Conservation (phyloP, 495 filamentous ascomycete genomes). For the Mytilinidion resinicola region DNA sequence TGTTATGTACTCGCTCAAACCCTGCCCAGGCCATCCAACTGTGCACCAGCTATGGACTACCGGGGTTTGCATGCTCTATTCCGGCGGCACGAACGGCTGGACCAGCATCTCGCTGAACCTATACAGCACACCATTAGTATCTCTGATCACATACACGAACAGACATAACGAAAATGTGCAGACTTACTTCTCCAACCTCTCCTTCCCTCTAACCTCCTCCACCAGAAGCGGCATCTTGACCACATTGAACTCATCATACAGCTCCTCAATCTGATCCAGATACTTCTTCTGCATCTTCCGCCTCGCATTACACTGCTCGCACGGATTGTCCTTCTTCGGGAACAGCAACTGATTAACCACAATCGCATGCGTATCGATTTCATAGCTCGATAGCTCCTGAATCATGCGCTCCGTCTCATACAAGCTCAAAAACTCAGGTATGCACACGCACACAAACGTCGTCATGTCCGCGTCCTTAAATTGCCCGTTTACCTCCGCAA, state of each 20-base stretch:
- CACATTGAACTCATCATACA: slow-evolving; percentile 99
- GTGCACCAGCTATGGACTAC: neutral
- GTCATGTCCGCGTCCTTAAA: slow-evolving; percentile 96
- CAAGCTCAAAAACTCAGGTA: slow-evolving; percentile 91
- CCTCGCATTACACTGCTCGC: slow-evolving; percentile 91
- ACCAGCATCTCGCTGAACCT: slow-evolving; percentile 91
- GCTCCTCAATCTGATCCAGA: slow-evolving; percentile 94
- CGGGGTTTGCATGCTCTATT: slow-evolving; percentile 36
- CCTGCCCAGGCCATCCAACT: neutral
- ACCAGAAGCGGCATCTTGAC: slow-evolving; percentile 94
- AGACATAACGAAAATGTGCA: neutral
- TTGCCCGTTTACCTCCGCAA: slow-evolving; percentile 91
- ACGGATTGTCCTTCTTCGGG: slow-evolving; percentile 76
- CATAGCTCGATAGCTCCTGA: slow-evolving; percentile 87
- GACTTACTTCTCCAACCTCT: slow-evolving; percentile 73
- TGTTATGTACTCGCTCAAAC: neutral
- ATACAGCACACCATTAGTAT: slow-evolving; percentile 12
- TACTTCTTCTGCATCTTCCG: slow-evolving; percentile 99
- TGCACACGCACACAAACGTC: slow-evolving; percentile 97
- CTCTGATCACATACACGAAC: slow-evolving; percentile 9
- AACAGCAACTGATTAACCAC: slow-evolving; percentile 98
- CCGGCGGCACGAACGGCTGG: slow-evolving; percentile 73
- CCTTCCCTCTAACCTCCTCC: slow-evolving; percentile 92
- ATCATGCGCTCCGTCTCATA: slow-evolving; percentile 99
- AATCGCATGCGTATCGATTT: slow-evolving; percentile 94